phyloP scores from a whole-genome alignment of 768 basidiomycete genomes.

The Piloderma croceum region DNA sequence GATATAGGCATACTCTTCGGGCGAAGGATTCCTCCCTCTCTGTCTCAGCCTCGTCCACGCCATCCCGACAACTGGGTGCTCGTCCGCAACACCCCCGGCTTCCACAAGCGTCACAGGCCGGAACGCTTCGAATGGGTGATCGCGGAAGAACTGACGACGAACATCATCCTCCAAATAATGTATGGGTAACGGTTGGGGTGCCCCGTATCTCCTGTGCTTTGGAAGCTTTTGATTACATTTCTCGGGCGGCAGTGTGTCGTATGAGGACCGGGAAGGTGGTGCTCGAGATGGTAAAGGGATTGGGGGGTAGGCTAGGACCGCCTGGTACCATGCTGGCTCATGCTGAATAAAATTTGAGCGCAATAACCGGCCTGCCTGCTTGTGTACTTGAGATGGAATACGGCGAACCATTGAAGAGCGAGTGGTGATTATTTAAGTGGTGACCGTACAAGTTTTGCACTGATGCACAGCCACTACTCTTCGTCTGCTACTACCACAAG shows the following conservation, averaged over 20 bases:
- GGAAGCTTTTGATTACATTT: constrained; percentile 10
- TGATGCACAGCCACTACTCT: no score
- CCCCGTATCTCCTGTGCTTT: constrained; percentile 8
- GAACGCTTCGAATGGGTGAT: constrained; percentile 96
- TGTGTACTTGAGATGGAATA: constrained; percentile 84
- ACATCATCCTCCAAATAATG: constrained; percentile 81
- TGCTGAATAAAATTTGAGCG: constrained; percentile 54
- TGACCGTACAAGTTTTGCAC: no score
- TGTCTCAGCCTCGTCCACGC: constrained; percentile 80
- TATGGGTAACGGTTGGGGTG: constrained; percentile 46
- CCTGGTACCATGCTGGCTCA: constrained; percentile 78
- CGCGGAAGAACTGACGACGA: constrained; percentile 86
- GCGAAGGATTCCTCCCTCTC: constrained; percentile 71
- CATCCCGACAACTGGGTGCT: constrained; percentile 51
- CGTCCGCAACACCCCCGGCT: constrained; percentile 47
- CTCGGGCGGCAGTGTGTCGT: constrained; percentile 48
- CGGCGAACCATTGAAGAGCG: constrained; percentile 85
- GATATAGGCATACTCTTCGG: constrained; percentile 75
- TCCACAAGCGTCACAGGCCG: constrained; percentile 76
- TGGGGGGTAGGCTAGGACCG: constrained; percentile 85
- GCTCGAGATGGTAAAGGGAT: constrained; percentile 76
- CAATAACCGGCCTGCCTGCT: constrained; percentile 77
- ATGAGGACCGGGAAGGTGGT: constrained; percentile 50
- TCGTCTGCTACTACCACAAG: no score
- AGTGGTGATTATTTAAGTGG: no score